These are phyloP conservation scores for Phtheirospermum japonicum DNA, from an alignment of 257 asterid genomes.

Conservation along the genomic window DNA sequence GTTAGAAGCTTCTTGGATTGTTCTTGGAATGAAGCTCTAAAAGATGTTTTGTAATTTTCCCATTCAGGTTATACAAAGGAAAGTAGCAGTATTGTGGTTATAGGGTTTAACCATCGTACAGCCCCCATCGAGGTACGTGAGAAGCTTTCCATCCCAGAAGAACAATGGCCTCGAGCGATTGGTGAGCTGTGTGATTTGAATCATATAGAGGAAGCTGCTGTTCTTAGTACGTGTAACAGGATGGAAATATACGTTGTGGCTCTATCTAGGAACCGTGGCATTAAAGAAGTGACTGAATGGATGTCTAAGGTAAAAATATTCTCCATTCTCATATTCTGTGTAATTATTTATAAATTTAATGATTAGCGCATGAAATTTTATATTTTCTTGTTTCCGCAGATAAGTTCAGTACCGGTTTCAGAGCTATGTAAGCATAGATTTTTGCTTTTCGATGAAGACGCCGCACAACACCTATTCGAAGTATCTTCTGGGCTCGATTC, in stretches of 20 bases:
- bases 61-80: conserved; percentile 76
- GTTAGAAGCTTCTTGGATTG: conserved; percentile 8
- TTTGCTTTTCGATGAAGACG: conserved; percentile 67
- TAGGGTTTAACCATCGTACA: conserved; percentile 75
- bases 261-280: conserved; percentile 77
- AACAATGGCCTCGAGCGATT: conserved; percentile 77
- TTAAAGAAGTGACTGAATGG: conserved; percentile 95
- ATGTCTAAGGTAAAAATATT: conserved; percentile 74
- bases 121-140: conserved; percentile 88
- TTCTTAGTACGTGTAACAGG: conserved; percentile 90
- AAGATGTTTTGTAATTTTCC: conserved; percentile 4
- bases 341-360: not conserved
- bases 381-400: conserved; percentile 41
- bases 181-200: conserved; percentile 64
- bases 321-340: conserved; percentile 2
- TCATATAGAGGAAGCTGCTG: conserved; percentile 96
- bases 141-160: conserved; percentile 89
- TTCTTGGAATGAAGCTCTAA: conserved; percentile 24
- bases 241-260: conserved; percentile 86
- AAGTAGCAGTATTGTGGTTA: conserved; percentile 69
- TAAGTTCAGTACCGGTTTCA: conserved; percentile 71
- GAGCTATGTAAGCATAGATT: conserved; percentile 65
- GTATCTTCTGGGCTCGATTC: conserved; percentile 94
- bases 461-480: conserved; percentile 73
- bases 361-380: conserved; percentile 14